phyloP scores from a whole-genome alignment of 192 early-diverging fungal genomes.

The Coemansia sp. region DNA sequence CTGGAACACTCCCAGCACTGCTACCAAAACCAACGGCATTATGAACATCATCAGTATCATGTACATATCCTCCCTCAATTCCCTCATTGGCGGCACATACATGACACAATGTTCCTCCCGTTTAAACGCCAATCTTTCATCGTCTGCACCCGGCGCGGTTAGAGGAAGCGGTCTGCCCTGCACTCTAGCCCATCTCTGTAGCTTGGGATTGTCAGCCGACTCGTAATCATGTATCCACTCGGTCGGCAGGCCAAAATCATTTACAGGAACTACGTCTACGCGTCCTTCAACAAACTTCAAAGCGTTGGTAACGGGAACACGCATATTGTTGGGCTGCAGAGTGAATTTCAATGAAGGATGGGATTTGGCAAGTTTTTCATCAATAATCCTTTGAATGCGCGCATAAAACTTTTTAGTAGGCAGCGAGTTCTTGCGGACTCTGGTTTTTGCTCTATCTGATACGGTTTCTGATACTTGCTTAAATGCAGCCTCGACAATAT shows the following conservation, averaged over 20 bases:
- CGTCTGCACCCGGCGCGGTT: not conserved
- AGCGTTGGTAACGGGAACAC: not conserved
- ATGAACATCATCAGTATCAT: not conserved
- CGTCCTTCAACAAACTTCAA: not conserved
- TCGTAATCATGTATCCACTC: conserved; percentile 15
- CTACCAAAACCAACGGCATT: not conserved
- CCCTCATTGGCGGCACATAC: conserved; percentile 1
- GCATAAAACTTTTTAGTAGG: conserved; percentile 6
- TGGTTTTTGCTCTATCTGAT: not conserved
- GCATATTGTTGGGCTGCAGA: conserved; percentile 9
- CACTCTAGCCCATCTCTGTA: not conserved
- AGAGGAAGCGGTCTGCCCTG: conserved; percentile 1
- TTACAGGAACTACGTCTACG: not conserved
- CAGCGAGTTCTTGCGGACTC: not conserved
- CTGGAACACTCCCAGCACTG: not conserved
- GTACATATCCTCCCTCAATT: not conserved
- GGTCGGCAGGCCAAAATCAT: not conserved
- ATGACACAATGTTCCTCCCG: conserved; percentile 8
- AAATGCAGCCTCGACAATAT: conserved; percentile 4
- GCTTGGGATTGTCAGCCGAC: conserved; percentile 1
- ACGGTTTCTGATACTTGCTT: not conserved
- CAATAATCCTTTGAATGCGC: conserved; percentile 3
- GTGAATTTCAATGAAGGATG: not conserved
- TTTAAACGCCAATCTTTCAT: not conserved
- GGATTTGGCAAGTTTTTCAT: not conserved